Conservation (phyloP, 2,329 filamentous ascomycete species). For the Epichloe sibirici region DNA sequence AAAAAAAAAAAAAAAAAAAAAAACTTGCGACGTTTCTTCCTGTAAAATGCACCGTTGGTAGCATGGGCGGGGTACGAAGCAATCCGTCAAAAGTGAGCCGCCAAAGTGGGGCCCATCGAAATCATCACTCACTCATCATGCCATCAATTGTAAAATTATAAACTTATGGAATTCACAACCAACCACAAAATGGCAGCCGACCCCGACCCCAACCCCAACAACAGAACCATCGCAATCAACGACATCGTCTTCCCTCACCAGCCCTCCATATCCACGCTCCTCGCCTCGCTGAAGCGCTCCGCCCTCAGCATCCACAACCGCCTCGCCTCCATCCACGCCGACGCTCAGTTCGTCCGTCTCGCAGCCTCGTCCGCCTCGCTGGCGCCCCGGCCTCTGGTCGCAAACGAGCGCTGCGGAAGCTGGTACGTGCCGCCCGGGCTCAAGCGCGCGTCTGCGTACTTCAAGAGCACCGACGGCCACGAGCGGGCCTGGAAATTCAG, state of each 20-base stretch:
- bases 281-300: constrained; percentile 61
- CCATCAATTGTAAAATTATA: background rate
- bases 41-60: too few species aligned
- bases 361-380: constrained; percentile 39
- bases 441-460: constrained; percentile 73
- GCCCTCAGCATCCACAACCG: constrained; percentile 73
- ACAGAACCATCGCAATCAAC: constrained; percentile 17
- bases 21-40: too few species aligned
- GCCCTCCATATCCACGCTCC: constrained; percentile 56
- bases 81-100: background rate
- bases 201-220: background rate
- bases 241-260: constrained; percentile 40
- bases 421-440: constrained; percentile 68
- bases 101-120: background rate
- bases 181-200: background rate
- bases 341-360: constrained; percentile 59
- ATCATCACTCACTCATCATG: background rate
- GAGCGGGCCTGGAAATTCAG: constrained; percentile 85
- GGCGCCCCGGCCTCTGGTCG: constrained; percentile 56
- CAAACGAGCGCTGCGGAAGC: constrained; percentile 90
- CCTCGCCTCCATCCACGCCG: constrained; percentile 62
- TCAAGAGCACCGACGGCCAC: constrained; percentile 97
- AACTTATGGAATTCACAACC: background rate
- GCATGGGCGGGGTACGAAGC: too few species aligned
- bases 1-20: too few species aligned